Conservation (phyloP, 73 alveolate species). For the Loxodes magnus region DNA sequence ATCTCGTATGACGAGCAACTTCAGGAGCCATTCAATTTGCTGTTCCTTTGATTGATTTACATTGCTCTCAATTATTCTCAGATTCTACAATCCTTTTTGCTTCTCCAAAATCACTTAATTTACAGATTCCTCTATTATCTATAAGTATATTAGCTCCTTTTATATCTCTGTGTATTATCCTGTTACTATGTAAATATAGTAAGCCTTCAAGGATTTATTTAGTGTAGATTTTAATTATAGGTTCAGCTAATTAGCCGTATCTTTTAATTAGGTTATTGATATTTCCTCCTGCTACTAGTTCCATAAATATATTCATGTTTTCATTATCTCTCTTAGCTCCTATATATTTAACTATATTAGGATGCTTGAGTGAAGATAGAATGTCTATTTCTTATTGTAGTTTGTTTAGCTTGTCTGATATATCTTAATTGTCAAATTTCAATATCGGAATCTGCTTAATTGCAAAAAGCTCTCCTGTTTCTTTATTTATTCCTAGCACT, state of each 20-base stretch:
- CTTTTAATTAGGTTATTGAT: slow-evolving; percentile 37
- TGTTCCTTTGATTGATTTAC: slow-evolving; percentile 56
- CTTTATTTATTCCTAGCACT: slow-evolving; percentile 22
- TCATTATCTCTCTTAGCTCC: slow-evolving; percentile 49
- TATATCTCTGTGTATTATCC: slow-evolving; percentile 82
- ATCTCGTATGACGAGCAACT: slow-evolving; percentile 57
- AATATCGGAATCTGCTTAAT: slow-evolving; percentile 34
- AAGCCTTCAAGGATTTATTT: slow-evolving; percentile 66
- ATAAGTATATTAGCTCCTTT: slow-evolving; percentile 89
- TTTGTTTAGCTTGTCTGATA: slow-evolving; percentile 39
- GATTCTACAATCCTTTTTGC: slow-evolving; percentile 19
- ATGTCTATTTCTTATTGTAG: slow-evolving; percentile 56
- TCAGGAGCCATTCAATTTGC: slow-evolving; percentile 98
- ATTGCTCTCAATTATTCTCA: slow-evolving; percentile 12
- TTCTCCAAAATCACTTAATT: slow-evolving; percentile 69
- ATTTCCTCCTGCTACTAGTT: slow-evolving; percentile 73
- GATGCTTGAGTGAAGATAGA: slow-evolving; percentile 44
- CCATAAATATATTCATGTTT: slow-evolving; percentile 55
- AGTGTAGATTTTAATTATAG: slow-evolving; percentile 42
- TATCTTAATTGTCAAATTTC: slow-evolving; percentile 7
- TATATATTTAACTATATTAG: slow-evolving; percentile 62
- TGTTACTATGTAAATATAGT: slow-evolving; percentile 70
- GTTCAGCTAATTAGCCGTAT: slow-evolving; percentile 53
- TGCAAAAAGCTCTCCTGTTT: slow-evolving; percentile 45
- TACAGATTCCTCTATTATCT: slow-evolving; percentile 38